These are phyloP conservation scores for Nannochloropsis granulata DNA, from an alignment of 108 stramenopile species.

Conservation along the genomic window DNA sequence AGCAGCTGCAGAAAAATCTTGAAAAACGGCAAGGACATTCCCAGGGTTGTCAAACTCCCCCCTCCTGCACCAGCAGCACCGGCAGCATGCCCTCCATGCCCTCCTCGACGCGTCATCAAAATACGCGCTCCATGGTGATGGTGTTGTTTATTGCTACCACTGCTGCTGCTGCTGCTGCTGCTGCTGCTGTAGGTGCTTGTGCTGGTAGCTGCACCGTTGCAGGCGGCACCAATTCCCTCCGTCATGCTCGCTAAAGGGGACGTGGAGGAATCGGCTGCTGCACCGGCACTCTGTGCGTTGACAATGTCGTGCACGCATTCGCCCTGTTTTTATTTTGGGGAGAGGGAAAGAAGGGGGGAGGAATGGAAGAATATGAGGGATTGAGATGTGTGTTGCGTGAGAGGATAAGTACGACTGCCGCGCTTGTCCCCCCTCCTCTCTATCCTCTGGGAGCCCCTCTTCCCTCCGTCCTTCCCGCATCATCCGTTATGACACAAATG, in stretches of 20 bases:
- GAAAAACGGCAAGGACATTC: neutral
- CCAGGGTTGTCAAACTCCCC: neutral
- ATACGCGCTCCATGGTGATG: neutral
- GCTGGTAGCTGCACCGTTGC: neutral
- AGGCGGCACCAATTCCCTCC: neutral
- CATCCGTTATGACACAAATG: too few species aligned
- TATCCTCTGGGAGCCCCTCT: too few species aligned
- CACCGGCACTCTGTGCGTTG: neutral
- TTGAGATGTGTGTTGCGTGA: too few species aligned
- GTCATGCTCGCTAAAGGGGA: neutral
- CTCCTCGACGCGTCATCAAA: neutral
- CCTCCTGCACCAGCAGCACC: neutral
- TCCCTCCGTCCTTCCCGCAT: too few species aligned
- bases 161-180: constrained; percentile 1
- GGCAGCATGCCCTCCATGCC: neutral
- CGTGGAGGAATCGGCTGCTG: neutral
- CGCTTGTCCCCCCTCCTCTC: too few species aligned
- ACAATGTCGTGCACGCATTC: constrained; percentile 2
- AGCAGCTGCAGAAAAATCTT: constrained; percentile 20
- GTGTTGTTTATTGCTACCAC: neutral
- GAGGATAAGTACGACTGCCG: too few species aligned
- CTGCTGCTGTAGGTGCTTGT: neutral
- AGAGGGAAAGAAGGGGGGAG: neutral
- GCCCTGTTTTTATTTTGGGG: neutral
- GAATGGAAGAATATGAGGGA: too few species aligned